Percentiles rank a stretch among this genome's conserved stretches.
These are phyloP conservation scores for Monosporascus sp. DNA, from an alignment of 2,329 filamentous ascomycete genomes.

Conservation along the genomic window DNA sequence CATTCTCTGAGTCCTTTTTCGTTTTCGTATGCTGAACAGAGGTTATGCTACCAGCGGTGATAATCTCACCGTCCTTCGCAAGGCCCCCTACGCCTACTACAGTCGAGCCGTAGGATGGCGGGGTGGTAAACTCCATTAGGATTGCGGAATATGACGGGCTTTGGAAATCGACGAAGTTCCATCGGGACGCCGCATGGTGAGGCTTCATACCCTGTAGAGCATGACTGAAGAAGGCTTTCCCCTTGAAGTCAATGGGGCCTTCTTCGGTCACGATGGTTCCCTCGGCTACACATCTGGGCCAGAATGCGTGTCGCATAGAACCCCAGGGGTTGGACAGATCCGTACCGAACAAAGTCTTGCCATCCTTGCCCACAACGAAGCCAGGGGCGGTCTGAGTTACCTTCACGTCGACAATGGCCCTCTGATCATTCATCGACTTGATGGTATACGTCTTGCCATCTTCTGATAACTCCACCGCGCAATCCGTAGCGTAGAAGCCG, in stretches of 20 bases:
- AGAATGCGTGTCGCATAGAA: constrained; percentile 86
- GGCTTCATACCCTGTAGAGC: constrained; percentile 98
- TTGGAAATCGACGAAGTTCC: constrained; percentile 94
- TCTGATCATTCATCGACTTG: constrained; percentile 81
- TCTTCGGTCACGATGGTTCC: constrained; percentile 80
- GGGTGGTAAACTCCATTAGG: constrained; percentile 95
- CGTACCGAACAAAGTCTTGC: constrained; percentile 79
- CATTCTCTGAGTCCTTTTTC: constrained; percentile 68
- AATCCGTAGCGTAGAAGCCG: constrained; percentile 80
- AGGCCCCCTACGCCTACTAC: constrained; percentile 78
- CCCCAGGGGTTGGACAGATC: constrained; percentile 87
- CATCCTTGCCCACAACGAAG: constrained; percentile 79
- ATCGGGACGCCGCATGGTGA: constrained; percentile 84
- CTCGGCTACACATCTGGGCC: constrained; percentile 78
- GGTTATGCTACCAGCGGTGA: constrained; percentile 64
- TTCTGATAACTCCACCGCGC: constrained; percentile 78
- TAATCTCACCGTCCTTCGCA: constrained; percentile 71
- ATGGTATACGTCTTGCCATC: constrained; percentile 79
- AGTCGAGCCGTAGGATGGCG: constrained; percentile 84
- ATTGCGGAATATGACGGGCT: constrained; percentile 79
- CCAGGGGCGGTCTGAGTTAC: constrained; percentile 71
- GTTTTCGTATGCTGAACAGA: constrained; percentile 63
- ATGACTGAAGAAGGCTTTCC: constrained; percentile 73
- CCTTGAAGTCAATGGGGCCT: constrained; percentile 75
- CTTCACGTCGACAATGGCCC: constrained; percentile 79